Conservation (phyloP, 2,329 filamentous ascomycete species). For the Neophaeococcomyces aloes region DNA sequence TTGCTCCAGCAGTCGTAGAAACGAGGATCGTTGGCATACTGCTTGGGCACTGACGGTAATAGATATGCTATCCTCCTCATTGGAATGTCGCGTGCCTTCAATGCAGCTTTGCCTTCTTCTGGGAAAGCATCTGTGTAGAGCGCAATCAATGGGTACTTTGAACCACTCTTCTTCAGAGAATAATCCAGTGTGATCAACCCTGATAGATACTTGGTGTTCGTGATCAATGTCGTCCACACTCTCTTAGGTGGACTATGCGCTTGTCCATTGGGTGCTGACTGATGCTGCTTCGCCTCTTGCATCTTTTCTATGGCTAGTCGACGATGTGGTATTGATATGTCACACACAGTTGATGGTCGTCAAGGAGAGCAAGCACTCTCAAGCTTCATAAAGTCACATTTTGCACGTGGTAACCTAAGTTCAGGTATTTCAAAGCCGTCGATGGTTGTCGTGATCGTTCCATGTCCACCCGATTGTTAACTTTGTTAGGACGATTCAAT, state of each 20-base stretch:
- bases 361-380: neutral
- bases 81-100: slow-evolving; percentile 58
- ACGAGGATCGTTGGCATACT: slow-evolving; percentile 66
- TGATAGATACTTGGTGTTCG: slow-evolving; percentile 69
- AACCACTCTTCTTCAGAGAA: slow-evolving; percentile 55
- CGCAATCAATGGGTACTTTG: slow-evolving; percentile 67
- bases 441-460: too few relatives aligned
- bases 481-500: neutral
- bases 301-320: neutral
- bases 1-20: slow-evolving; percentile 92
- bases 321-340: slow-evolving; percentile 5
- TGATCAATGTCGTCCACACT: slow-evolving; percentile 86
- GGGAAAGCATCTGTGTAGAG: slow-evolving; percentile 75
- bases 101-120: slow-evolving; percentile 54
- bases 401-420: neutral
- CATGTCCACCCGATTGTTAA: neutral
- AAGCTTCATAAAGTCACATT: neutral
- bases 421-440: neutral
- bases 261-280: neutral
- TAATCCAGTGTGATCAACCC: slow-evolving; percentile 73
- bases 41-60: slow-evolving; percentile 52
- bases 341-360: neutral
- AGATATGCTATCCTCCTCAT: slow-evolving; percentile 63
- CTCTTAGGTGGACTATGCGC: slow-evolving; percentile 15
- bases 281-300: neutral